Conservation (phyloP, 2,329 filamentous ascomycete genomes). For the Alternaria sp. region DNA sequence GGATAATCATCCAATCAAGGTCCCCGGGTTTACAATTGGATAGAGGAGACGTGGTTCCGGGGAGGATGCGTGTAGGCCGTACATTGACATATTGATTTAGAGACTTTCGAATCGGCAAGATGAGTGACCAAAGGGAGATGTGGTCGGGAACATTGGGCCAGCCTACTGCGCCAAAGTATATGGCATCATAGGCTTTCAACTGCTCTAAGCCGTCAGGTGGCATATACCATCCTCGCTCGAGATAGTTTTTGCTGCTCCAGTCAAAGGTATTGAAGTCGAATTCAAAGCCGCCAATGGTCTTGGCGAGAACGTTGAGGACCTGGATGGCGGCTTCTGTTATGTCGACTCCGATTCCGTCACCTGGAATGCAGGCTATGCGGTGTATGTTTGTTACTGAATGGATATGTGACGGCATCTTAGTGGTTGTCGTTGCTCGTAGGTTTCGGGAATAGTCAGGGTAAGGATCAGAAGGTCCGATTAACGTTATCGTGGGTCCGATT, state of each 20-base stretch:
- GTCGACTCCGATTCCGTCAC: conserved; percentile 47
- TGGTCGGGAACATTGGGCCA: conserved; percentile 71
- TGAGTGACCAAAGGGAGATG: conserved; percentile 72
- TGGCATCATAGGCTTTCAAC: conserved; percentile 63
- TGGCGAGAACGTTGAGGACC: conserved; percentile 55
- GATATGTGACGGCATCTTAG: conserved; percentile 38
- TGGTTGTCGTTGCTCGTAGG: not conserved
- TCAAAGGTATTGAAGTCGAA: conserved; percentile 63
- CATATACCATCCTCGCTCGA: conserved; percentile 63
- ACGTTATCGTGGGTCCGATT: not conserved
- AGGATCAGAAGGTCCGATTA: not conserved
- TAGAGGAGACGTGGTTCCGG: conserved; percentile 54
- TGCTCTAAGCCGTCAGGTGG: conserved; percentile 61
- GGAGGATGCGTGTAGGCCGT: conserved; percentile 60
- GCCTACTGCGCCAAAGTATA: conserved; percentile 69
- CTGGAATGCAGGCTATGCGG: conserved; percentile 45
- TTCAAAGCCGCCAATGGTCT: conserved; percentile 55
- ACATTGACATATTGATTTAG: conserved; percentile 76
- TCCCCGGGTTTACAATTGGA: conserved; percentile 46
- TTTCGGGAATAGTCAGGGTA: not conserved
- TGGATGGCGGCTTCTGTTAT: conserved; percentile 40
- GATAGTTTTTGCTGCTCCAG: conserved; percentile 60
- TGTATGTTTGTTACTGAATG: conserved; percentile 40
- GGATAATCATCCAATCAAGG: conserved; percentile 59
- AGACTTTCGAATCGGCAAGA: conserved; percentile 72